These are phyloP conservation scores for Podila clonocystis DNA, from an alignment of 192 early-diverging fungal species.

Conservation along the genomic window DNA sequence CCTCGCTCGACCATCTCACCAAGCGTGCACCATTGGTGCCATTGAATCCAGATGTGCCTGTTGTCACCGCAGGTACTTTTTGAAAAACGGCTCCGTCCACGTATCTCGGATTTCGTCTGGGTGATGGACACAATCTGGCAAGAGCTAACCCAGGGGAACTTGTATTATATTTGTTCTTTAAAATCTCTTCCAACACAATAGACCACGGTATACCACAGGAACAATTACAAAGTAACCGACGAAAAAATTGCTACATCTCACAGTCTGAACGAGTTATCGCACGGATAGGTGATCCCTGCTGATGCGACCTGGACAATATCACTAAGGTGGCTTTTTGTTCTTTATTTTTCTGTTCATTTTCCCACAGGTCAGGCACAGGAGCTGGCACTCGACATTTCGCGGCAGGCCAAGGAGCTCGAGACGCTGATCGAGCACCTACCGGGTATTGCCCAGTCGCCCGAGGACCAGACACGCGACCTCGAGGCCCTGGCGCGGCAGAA, in stretches of 20 bases:
- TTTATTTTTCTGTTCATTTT: not conserved
- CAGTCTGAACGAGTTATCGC: not conserved
- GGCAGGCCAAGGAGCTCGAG: slow-evolving; percentile 64
- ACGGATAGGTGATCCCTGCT: too few species aligned
- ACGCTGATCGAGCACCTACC: slow-evolving; percentile 59
- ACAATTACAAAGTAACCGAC: slow-evolving; percentile 50
- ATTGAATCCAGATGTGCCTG: slow-evolving; percentile 54
- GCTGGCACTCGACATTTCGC: slow-evolving; percentile 58
- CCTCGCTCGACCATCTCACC: slow-evolving; percentile 62
- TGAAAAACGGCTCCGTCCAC: not conserved
- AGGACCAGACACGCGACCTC: slow-evolving; percentile 54
- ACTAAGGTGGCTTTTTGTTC: not conserved
- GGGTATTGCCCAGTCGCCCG: slow-evolving; percentile 54
- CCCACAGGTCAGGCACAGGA: slow-evolving; percentile 56
- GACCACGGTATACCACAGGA: slow-evolving; percentile 58
- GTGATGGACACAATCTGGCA: not conserved
- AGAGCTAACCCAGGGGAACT: not conserved
- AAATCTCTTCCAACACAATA: slow-evolving; percentile 1
- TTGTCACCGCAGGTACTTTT: slow-evolving; percentile 44
- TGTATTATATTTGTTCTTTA: not conserved
- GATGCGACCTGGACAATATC: not conserved
- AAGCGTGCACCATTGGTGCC: slow-evolving; percentile 45
- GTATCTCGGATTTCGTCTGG: too few species aligned
- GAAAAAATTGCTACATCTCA: not conserved
- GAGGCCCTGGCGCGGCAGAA: slow-evolving; percentile 55